A percentile compares a stretch with the other conserved stretches of the same genome.
phyloP scores from a whole-genome alignment of 2,329 filamentous ascomycete species.

The Xylaria arbuscula region DNA sequence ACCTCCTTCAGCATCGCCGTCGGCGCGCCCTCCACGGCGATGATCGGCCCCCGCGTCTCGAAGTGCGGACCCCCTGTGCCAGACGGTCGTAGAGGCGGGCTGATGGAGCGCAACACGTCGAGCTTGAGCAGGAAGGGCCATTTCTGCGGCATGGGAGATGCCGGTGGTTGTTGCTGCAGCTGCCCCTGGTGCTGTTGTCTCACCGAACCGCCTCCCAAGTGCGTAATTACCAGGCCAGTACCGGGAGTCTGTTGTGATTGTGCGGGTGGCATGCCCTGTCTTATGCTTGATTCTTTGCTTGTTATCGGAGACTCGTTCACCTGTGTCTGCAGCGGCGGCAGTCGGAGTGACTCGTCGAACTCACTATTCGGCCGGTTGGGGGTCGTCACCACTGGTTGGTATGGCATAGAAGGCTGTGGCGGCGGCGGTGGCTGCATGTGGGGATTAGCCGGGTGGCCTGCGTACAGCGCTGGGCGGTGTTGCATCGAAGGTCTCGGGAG shows the following conservation, averaged over 20 bases:
- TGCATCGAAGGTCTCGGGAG: slow-evolving; percentile 44
- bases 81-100: slow-evolving; percentile 68
- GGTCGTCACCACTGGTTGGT: slow-evolving; percentile 46
- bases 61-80: slow-evolving; percentile 49
- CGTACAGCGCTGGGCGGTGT: slow-evolving; percentile 36
- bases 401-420: slow-evolving; percentile 58
- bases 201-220: slow-evolving; percentile 18
- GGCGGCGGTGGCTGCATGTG: slow-evolving; percentile 69
- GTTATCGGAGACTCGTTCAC: slow-evolving; percentile 47
- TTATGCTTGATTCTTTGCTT: slow-evolving; percentile 35
- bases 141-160: slow-evolving; percentile 48
- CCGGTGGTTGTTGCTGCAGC: slow-evolving; percentile 15
- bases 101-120: slow-evolving; percentile 78
- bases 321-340: slow-evolving; percentile 65
- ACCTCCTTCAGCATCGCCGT: slow-evolving; percentile 62
- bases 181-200: slow-evolving; percentile 30
- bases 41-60: slow-evolving; percentile 76
- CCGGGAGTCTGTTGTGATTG: slow-evolving; percentile 27
- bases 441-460: slow-evolving; percentile 33
- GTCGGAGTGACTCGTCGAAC: slow-evolving; percentile 64
- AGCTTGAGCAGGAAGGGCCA: slow-evolving; percentile 81
- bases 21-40: slow-evolving; percentile 84
- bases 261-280: slow-evolving; percentile 28
- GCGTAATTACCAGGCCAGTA: slow-evolving; percentile 40
- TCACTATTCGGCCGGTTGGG: slow-evolving; percentile 57